Conservation (phyloP, 192 early-diverging fungal genomes). For the Entophlyctis luteolus region DNA sequence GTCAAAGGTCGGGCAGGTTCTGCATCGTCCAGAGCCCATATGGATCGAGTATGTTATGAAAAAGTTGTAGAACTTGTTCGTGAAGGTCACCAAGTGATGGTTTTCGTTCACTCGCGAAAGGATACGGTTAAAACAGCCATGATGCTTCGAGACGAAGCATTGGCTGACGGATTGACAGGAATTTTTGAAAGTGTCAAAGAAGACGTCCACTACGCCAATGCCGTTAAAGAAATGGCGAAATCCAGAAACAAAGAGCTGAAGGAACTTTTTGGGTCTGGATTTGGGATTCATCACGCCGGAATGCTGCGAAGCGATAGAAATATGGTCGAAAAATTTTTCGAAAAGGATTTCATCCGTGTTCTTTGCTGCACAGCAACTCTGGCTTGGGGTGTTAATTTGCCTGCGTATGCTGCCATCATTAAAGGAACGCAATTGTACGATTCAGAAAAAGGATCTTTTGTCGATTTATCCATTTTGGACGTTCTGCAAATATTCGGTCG, state of each 20-base stretch:
- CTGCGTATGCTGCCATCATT: constrained; percentile 96
- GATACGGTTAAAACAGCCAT: constrained; percentile 95
- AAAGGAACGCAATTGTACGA: constrained; percentile 97
- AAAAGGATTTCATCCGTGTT: constrained; percentile 74
- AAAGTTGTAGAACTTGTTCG: constrained; percentile 64
- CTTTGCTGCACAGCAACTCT: constrained; percentile 96
- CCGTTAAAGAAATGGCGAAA: constrained; percentile 62
- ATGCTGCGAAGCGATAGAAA: constrained; percentile 87
- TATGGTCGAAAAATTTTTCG: constrained; percentile 86
- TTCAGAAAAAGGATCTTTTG: constrained; percentile 86
- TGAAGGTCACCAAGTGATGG: constrained; percentile 94
- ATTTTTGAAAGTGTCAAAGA: constrained; percentile 60
- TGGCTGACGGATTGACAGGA: constrained; percentile 44
- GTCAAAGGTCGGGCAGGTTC: constrained; percentile 84
- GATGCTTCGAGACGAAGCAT: constrained; percentile 70
- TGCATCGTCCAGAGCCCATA: constrained; percentile 52
- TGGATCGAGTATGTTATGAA: constrained; percentile 86
- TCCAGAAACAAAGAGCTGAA: constrained; percentile 80
- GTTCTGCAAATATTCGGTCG: constrained; percentile 99
- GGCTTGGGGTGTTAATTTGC: constrained; percentile 99
- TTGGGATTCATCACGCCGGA: constrained; percentile 94
- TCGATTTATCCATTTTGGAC: constrained; percentile 93
- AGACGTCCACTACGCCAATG: constrained; percentile 46
- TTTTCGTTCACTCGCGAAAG: constrained; percentile 98
- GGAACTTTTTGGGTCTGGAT: constrained; percentile 78